Conservation (phyloP, 2,329 filamentous ascomycete species). For the Alternaria alternata region DNA sequence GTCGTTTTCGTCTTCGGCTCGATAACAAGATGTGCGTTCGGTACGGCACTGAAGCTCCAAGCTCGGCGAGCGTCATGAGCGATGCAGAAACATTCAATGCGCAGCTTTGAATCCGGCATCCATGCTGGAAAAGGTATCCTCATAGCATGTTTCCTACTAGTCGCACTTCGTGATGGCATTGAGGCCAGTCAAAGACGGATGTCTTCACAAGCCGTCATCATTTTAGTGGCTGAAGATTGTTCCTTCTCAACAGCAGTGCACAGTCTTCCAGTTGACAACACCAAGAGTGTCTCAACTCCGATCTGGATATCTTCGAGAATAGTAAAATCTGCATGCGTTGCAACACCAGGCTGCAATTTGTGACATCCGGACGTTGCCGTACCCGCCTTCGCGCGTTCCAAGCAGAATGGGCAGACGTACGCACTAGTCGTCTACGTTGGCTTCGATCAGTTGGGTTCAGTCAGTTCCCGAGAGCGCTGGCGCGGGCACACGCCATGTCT, state of each 20-base stretch:
- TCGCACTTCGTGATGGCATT: not conserved
- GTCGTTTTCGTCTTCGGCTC: not conserved
- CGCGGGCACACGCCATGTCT: not conserved
- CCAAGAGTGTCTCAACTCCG: not conserved
- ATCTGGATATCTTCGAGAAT: not conserved
- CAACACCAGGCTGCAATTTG: not conserved
- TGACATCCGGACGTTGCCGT: not conserved
- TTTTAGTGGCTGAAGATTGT: not conserved
- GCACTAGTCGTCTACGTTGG: not conserved
- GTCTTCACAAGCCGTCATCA: not conserved
- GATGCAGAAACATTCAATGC: not conserved
- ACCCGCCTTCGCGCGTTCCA: not conserved
- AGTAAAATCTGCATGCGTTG: not conserved
- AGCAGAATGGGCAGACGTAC: not conserved
- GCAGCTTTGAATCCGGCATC: too few relatives aligned
- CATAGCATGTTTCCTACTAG: not conserved
- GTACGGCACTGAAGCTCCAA: not conserved
- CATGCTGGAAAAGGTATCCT: not conserved
- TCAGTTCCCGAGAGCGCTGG: not conserved
- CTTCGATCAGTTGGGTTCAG: not conserved
- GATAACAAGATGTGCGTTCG: not conserved
- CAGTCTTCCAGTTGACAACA: not conserved
- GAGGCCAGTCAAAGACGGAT: not conserved
- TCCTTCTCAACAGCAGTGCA: not conserved
- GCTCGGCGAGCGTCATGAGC: not conserved